These are phyloP conservation scores for Colletotrichum sp. DNA, from an alignment of 2,329 filamentous ascomycete genomes.

Conservation along the genomic window DNA sequence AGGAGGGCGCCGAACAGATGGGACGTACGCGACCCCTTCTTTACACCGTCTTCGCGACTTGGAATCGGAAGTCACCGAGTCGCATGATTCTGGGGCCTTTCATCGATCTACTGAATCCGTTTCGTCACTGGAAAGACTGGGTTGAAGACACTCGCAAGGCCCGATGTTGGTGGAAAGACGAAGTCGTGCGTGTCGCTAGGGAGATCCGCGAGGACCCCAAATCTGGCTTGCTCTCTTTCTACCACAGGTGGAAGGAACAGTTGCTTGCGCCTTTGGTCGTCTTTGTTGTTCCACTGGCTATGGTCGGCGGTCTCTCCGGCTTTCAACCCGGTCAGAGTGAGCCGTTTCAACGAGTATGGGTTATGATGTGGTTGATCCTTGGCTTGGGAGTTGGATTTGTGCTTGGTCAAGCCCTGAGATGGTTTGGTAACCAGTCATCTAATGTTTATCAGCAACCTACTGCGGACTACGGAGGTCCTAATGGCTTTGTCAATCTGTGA, in stretches of 20 bases:
- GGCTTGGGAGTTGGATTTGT: neutral
- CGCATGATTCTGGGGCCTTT: neutral
- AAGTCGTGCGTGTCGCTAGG: fast-evolving
- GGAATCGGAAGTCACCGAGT: neutral
- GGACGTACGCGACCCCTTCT: neutral
- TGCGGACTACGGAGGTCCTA: neutral
- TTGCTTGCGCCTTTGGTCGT: neutral
- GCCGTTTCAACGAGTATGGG: neutral
- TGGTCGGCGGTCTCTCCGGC: neutral
- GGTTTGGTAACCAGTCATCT: neutral
- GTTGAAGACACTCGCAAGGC: neutral
- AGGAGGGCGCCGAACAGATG: neutral
- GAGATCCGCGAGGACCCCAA: neutral
- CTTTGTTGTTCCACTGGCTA: neutral
- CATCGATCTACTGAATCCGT: neutral
- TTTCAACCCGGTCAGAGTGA: neutral
- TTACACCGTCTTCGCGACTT: neutral
- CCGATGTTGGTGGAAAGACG: neutral
- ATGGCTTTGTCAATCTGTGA: neutral
- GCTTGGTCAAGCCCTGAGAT: neutral
- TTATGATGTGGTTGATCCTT: fast-evolving
- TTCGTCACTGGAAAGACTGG: neutral
- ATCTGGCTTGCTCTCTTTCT: neutral
- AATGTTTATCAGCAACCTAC: neutral
- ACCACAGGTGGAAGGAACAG: fast-evolving